Evolutionary conservation across 1,284 basidiomycete species (phyloP), one percentile per base, ranked within the genome.

Genomic region (Marasmius sp.): DNA sequence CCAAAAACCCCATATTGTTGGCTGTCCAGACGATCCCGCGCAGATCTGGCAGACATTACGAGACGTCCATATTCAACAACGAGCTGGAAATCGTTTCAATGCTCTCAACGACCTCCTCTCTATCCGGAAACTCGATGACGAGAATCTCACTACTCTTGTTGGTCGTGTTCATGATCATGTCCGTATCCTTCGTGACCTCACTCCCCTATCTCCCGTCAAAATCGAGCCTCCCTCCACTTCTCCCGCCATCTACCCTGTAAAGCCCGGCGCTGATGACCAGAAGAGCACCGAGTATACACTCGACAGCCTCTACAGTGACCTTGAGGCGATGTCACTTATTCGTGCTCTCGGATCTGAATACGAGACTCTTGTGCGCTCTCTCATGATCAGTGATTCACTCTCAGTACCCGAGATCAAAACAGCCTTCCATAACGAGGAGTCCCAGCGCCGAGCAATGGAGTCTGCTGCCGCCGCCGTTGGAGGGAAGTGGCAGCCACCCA

Each of bases 271-370:
- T n/a, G n/a, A n/a, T n/a, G n/a, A n/a, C n/a, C n/a, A n/a, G n/a
- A n/a, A n/a, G n/a, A n/a, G n/a, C n/a, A n/a, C n/a, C n/a, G n/a
- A n/a, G n/a, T n/a, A n/a, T n/a, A n/a, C n/a, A n/a, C n/a, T n/a
- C n/a, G n/a, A n/a, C n/a, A n/a, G n/a, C n/a, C 67, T 70, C 18
- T 64, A 70, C 43, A 58, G 66, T 7, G 66, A 71, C 38, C 65
- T 71, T 8, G 59, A 61, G 20, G 51, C 57, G 33, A 71, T 70
- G 69, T 60, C 70, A 5, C 57, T 70, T 16, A 63, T 71, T 18
- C 56, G 62, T 12, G 54, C 68, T 18, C 67, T 70, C 20, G 16
- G 43, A 2, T n/a, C n/a, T n/a, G 64, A 68, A 18, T 67, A 66
- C 60, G 51, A 54, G 57, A 22, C 20, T 16, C 65, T 70, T 45